Conservation (phyloP, 345 rosid species). For the Gossypium stocksii region DNA sequence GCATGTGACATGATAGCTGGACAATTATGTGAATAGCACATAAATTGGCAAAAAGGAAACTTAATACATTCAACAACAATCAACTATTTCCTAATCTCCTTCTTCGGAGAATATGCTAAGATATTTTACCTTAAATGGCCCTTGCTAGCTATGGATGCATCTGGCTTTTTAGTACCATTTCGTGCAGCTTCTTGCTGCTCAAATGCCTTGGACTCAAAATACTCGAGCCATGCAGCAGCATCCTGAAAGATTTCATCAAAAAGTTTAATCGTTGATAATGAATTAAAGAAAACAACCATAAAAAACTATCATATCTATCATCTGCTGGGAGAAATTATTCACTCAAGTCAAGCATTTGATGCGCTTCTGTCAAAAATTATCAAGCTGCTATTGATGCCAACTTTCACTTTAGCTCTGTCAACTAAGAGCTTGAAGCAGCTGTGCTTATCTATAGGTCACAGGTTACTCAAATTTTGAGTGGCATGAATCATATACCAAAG, state of each 20-base stretch:
- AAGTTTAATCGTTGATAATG: not conserved
- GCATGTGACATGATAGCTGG: conserved; percentile 6
- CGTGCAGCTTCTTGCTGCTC: conserved; percentile 99
- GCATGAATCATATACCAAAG: not conserved
- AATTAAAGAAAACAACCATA: not conserved
- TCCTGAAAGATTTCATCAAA: conserved; percentile 55
- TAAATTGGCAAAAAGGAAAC: not conserved
- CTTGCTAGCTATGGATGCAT: conserved; percentile 98
- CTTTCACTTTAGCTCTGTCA: conserved; percentile 4
- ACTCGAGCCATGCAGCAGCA: conserved; percentile 99
- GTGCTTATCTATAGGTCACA: not conserved
- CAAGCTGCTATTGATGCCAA: not conserved
- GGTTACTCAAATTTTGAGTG: not conserved
- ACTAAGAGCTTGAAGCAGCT: not conserved
- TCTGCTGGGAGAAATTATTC: not conserved
- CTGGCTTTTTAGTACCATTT: conserved; percentile 94
- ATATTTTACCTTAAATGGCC: conserved; percentile 84
- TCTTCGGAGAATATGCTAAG: conserved; percentile 1
- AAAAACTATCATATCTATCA: not conserved
- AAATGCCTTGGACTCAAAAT: conserved; percentile 93
- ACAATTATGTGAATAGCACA: not conserved
- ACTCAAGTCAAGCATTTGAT: not conserved
- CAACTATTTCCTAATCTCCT: conserved; percentile 5
- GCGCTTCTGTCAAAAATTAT: not conserved
- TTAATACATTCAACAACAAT: not conserved